Conservation (phyloP, 2,329 filamentous ascomycete genomes). For the Venturia nashicola region DNA sequence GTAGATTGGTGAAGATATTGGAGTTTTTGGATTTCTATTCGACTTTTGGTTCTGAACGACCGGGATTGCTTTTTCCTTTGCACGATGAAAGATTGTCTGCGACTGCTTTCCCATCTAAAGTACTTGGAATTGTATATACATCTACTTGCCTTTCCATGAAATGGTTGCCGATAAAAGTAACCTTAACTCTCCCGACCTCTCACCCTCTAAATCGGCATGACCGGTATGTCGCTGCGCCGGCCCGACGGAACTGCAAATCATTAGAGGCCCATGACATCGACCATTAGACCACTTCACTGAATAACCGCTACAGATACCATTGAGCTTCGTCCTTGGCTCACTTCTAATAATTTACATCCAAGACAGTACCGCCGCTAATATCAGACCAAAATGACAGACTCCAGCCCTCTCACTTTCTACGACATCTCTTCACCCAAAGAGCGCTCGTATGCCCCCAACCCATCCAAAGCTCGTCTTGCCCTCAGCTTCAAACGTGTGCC, state of each 20-base stretch:
- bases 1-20: background rate
- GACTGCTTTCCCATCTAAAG: background rate
- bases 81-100: background rate
- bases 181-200: background rate
- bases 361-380: background rate
- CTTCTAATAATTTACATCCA: background rate
- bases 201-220: too few relatives aligned
- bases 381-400: conserved; percentile 16
- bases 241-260: too few relatives aligned
- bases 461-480: conserved; percentile 38
- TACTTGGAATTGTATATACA: background rate
- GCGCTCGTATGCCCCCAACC: conserved; percentile 35
- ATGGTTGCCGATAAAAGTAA: too few relatives aligned
- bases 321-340: background rate
- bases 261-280: too few relatives aligned
- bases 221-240: too few relatives aligned
- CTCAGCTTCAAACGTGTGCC: conserved; percentile 37
- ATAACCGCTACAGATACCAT: background rate
- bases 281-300: too few relatives aligned
- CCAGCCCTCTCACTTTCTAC: conserved; percentile 29
- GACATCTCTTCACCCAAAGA: conserved; percentile 32
- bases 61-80: background rate
- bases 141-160: too few relatives aligned
- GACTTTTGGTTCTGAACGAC: background rate
- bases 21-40: too few relatives aligned